Base-by-base conservation (phyloP, 2,329 filamentous ascomycete species). In the Xylaria digitata region DNA sequence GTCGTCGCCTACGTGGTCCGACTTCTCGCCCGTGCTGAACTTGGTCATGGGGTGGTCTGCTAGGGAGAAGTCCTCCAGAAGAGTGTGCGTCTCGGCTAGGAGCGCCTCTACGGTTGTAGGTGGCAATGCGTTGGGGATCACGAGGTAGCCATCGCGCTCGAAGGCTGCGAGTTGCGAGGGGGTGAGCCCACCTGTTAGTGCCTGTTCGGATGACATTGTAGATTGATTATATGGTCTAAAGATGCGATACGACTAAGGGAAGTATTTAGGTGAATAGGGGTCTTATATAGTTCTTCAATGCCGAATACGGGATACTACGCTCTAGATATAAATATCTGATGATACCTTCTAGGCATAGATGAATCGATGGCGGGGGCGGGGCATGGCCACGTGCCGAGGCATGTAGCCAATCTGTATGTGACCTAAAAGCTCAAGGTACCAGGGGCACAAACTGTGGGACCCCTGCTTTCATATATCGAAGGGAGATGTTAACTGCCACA, bases 41-140 rank as follows among this genome's bases (percentile, higher is more conserved):
- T 90, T 91, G 8, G 96, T 98, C 85, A 98, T 90, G 0, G 96
- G 95, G 80, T 98, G 96, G 65, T 91, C 87, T 42, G 87, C 84
- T n/a, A 98, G 85, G 43, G 89, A 86, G 81, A 99, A 94, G 68
- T 86, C 84, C 61, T 88, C 82, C 55, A 98, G 91, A 69, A 97
- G 86, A 40, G 82, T 81, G 76, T 90, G 84, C 6, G 94, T 96
- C 80, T 96, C 93, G 67, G 81, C 78, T 19, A 97, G 87, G 3
- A 97, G 88, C 26, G 86, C 81, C 15, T 85, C 78, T 55, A 95
- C 88, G 19, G 91, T 92, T 0, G 84, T 78, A 0, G 85, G 84
- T 9, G 85, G 84, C 46, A 98, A 87, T 63, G 92, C 94, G 75
- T 91, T 81, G 1, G 92, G 92, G 74, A 99, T 87, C 74, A 98